phyloP scores from a whole-genome alignment of 768 basidiomycete genomes.

The Rhizopogon vulgaris region DNA sequence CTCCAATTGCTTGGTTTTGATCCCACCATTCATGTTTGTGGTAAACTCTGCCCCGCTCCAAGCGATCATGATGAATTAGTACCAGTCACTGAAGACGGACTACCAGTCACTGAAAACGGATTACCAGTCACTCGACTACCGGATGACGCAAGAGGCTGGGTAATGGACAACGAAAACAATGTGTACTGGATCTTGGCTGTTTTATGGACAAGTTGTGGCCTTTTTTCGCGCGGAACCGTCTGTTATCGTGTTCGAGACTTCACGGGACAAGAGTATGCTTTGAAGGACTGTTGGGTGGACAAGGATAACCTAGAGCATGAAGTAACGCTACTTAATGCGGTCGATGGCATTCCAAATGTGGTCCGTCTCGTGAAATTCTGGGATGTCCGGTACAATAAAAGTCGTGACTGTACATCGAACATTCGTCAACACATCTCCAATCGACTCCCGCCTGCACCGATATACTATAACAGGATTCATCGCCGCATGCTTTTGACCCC shows the following conservation, averaged over 20 bases:
- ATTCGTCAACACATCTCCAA: not conserved
- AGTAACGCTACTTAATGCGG: not conserved
- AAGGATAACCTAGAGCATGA: fast-evolving
- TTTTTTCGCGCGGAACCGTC: not conserved
- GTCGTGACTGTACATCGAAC: no score
- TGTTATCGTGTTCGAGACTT: not conserved
- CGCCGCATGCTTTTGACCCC: no score
- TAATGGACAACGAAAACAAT: not conserved
- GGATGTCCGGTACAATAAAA: not conserved
- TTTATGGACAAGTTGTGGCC: not conserved
- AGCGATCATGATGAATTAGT: no score
- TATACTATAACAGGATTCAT: no score
- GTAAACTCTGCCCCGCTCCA: not conserved
- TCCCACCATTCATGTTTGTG: not conserved
- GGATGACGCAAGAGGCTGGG: not conserved
- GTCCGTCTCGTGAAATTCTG: not conserved
- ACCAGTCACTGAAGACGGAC: no score
- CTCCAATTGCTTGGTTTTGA: not conserved
- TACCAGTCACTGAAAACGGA: no score
- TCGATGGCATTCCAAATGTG: not conserved
- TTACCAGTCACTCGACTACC: no score
- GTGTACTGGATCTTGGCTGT: not conserved
- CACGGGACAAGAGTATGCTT: no score
- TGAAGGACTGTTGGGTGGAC: not conserved
- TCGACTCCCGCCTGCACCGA: no score